Evolutionary conservation across 1,284 basidiomycete genomes (phyloP).

Genomic region (Xerocomus nothofagi): DNA sequence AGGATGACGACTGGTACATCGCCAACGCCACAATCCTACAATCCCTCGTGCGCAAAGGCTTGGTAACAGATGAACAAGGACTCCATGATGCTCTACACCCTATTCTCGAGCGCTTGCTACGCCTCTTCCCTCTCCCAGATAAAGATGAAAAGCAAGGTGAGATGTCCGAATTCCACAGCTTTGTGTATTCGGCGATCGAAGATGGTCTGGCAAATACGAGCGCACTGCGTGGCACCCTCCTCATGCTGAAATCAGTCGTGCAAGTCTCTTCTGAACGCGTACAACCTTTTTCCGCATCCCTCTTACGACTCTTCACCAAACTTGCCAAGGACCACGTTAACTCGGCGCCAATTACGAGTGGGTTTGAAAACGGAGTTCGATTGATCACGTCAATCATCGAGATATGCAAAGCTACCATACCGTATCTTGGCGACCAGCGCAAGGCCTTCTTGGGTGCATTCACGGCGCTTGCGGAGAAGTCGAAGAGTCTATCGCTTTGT

Average conservation of each 20-base stretch:
- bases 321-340: constrained; percentile 88
- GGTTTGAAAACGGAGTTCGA: constrained; percentile 60
- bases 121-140: constrained; percentile 80
- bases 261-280: constrained; percentile 82
- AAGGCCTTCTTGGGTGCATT: constrained; percentile 75
- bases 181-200: constrained; percentile 74
- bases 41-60: constrained; percentile 87
- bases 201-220: constrained; percentile 80
- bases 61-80: constrained; percentile 71
- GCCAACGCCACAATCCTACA: constrained; percentile 81
- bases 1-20: constrained; percentile 83
- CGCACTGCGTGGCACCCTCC: constrained; percentile 78
- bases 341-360: constrained; percentile 45
- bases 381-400: constrained; percentile 69
- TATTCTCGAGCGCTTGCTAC: constrained; percentile 84
- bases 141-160: constrained; percentile 74
- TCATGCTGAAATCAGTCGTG: constrained; percentile 90
- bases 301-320: constrained; percentile 86
- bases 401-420: constrained; percentile 66
- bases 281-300: constrained; percentile 73
- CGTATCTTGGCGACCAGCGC: constrained; percentile 69
- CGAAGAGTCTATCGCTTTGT: constrained; percentile 81
- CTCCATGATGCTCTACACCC: constrained; percentile 82
- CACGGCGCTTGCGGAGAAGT: constrained; percentile 87
- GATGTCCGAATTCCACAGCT: constrained; percentile 76